Conservation (phyloP, 768 basidiomycete species). For the Sistotremastrum niveocremeum region DNA sequence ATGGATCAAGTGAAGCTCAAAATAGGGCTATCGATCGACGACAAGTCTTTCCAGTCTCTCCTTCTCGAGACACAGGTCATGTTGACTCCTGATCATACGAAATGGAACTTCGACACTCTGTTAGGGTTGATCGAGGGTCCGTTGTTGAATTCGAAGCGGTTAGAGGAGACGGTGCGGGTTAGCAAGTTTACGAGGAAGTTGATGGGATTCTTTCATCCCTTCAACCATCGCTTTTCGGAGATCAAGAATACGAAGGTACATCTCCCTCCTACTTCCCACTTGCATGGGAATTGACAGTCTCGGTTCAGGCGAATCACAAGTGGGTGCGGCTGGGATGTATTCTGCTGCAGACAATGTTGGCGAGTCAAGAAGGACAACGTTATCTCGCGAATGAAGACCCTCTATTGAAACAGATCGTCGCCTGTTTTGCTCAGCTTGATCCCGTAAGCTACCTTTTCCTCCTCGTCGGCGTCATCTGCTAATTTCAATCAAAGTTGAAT, state of each 20-base stretch:
- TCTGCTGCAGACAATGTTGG: slow-evolving; percentile 69
- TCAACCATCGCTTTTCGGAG: slow-evolving; percentile 76
- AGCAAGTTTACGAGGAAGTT: slow-evolving; percentile 80
- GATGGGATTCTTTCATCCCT: slow-evolving; percentile 90
- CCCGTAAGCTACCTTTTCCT: slow-evolving; percentile 40
- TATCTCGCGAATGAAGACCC: slow-evolving; percentile 77
- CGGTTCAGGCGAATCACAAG: slow-evolving; percentile 49
- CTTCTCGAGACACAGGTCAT: slow-evolving; percentile 85
- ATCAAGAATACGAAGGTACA: slow-evolving; percentile 55
- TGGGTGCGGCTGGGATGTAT: slow-evolving; percentile 83
- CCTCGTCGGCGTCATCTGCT: background rate
- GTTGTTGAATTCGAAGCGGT: slow-evolving; percentile 74
- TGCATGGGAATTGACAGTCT: background rate
- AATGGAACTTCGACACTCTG: slow-evolving; percentile 87
- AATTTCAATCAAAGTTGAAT: slow-evolving; percentile 40
- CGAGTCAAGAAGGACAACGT: slow-evolving; percentile 69
- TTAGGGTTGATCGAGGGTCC: slow-evolving; percentile 88
- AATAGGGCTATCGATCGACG: slow-evolving; percentile 90
- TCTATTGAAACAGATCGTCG: slow-evolving; percentile 69
- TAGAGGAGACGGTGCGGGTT: slow-evolving; percentile 90
- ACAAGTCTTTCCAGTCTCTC: slow-evolving; percentile 73
- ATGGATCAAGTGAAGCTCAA: slow-evolving; percentile 85
- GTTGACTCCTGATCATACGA: slow-evolving; percentile 74
- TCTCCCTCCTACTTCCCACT: background rate
- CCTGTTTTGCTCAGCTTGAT: slow-evolving; percentile 85